Conservation (phyloP, 306 rosid species). For the Hylodesmum podocarpum region DNA sequence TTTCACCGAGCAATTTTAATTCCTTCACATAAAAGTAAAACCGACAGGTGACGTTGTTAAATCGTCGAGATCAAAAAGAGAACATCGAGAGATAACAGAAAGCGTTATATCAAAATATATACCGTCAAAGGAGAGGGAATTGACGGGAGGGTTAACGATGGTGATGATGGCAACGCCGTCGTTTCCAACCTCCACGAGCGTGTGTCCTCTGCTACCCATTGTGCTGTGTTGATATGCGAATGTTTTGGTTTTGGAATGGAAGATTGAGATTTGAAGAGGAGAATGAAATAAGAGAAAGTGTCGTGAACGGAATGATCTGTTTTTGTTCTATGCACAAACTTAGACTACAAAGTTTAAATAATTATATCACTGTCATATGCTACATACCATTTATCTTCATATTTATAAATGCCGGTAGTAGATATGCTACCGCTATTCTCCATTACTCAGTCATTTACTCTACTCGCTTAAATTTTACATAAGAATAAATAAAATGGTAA, state of each 20-base stretch:
- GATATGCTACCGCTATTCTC: background rate
- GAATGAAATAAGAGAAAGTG: background rate
- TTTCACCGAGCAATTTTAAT: background rate
- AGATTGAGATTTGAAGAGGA: background rate
- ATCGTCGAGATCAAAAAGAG: background rate
- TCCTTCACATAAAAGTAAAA: background rate
- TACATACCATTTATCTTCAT: background rate
- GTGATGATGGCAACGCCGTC: conserved; percentile 94
- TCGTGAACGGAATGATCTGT: conserved; percentile 18
- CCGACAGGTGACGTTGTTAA: background rate
- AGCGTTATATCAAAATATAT: background rate
- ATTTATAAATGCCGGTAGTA: background rate
- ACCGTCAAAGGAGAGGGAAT: conserved; percentile 95
- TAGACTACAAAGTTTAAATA: background rate
- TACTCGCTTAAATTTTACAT: background rate
- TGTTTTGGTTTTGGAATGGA: background rate
- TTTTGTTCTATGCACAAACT: background rate
- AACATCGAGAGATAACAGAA: background rate
- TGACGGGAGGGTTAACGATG: conserved; percentile 92
- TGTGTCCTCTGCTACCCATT: conserved; percentile 63
- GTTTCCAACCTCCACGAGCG: conserved; percentile 72
- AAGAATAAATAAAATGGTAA: too few relatives aligned
- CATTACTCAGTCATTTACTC: background rate
- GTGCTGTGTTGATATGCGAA: conserved; percentile 6
- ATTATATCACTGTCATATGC: background rate